phyloP scores from a whole-genome alignment of 2,329 filamentous ascomycete genomes.

The Verticillium zaregamsianum region DNA sequence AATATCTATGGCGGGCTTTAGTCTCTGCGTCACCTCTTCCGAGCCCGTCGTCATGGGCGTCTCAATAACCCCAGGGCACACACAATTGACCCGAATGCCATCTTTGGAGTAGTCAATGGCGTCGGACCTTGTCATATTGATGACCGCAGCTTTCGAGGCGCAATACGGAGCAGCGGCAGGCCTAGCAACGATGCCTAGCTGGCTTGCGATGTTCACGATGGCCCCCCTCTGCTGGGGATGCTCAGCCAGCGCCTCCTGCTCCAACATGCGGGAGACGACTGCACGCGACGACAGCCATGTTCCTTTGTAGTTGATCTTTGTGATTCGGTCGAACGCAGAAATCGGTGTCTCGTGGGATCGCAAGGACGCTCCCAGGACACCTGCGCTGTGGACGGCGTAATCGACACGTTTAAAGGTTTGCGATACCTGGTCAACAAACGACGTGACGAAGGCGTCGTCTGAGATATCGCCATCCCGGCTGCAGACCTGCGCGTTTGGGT shows the following conservation, averaged over 20 bases:
- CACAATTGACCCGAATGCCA: conserved; percentile 45
- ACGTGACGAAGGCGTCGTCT: conserved; percentile 37
- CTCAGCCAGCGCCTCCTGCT: conserved; percentile 34
- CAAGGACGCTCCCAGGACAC: conserved; percentile 38
- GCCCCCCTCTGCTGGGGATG: conserved; percentile 39
- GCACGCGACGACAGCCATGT: conserved; percentile 43
- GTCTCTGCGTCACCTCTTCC: conserved; percentile 29
- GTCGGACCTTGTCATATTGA: conserved; percentile 52
- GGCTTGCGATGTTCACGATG: conserved; percentile 49
- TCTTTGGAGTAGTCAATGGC: conserved; percentile 50
- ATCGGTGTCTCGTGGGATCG: conserved; percentile 41
- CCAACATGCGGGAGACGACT: conserved; percentile 39
- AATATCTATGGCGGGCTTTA: conserved; percentile 37
- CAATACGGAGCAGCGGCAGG: conserved; percentile 51
- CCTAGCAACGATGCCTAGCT: conserved; percentile 44
- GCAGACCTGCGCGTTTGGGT: conserved; percentile 28
- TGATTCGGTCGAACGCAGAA: conserved; percentile 48
- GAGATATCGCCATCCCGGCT: conserved; percentile 40
- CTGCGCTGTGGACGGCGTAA: conserved; percentile 54
- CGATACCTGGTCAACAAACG: conserved; percentile 26
- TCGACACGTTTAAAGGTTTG: conserved; percentile 42
- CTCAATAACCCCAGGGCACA: conserved; percentile 62
- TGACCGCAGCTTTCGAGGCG: conserved; percentile 53
- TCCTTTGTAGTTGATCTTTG: conserved; percentile 50
- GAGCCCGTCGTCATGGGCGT: conserved; percentile 41